Evolutionary conservation across 768 basidiomycete species (phyloP).

Genomic region (Lactarius psammicola): DNA sequence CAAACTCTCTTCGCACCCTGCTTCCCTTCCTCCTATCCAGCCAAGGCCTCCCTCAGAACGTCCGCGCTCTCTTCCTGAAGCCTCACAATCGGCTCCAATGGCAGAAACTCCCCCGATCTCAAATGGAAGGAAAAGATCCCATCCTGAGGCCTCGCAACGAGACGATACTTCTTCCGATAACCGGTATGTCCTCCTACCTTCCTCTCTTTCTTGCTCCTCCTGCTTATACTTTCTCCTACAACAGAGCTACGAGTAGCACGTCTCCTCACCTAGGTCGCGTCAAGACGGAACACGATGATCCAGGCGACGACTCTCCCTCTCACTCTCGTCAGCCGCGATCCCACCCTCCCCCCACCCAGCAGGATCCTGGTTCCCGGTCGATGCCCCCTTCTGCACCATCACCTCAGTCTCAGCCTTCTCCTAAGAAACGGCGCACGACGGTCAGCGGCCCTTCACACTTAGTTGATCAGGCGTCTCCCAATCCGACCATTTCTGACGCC

Average conservation of each 20-base stretch:
- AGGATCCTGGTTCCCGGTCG: conserved; percentile 22
- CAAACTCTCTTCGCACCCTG: conserved; percentile 49
- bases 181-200: conserved; percentile 29
- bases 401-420: conserved; percentile 27
- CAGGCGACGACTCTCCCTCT: conserved; percentile 41
- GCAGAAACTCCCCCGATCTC: conserved; percentile 25
- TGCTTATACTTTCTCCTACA: conserved; percentile 21
- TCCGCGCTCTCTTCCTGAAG: conserved; percentile 29
- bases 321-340: conserved; percentile 25
- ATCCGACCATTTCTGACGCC: conserved; percentile 33
- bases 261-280: conserved; percentile 50
- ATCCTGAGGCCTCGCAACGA: conserved; percentile 23
- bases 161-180: conserved; percentile 20
- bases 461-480: conserved; percentile 51
- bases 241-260: conserved; percentile 34
- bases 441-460: conserved; percentile 58
- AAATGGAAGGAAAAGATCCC: conserved; percentile 34
- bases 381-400: conserved; percentile 24
- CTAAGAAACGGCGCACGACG: conserved; percentile 70
- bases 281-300: conserved; percentile 64
- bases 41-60: conserved; percentile 37
- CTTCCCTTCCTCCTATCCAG: conserved; percentile 66
- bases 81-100: conserved; percentile 27
- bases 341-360: conserved; percentile 13
- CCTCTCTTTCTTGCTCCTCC: conserved; percentile 16